phyloP scores from a whole-genome alignment of 108 stramenopile species.

The Seminavis robusta region DNA sequence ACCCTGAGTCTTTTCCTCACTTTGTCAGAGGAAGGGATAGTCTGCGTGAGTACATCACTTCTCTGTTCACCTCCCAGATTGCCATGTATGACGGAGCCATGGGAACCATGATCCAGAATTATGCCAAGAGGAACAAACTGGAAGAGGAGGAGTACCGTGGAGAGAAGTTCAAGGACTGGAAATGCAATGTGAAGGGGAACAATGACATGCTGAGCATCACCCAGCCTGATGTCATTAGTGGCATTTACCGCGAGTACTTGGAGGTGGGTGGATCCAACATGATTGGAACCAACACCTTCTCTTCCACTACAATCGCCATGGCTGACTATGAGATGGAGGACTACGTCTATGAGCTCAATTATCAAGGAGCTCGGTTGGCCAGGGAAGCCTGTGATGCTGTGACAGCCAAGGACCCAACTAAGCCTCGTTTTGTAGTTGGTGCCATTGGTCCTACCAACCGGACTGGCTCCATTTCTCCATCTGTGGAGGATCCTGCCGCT shows the following conservation, averaged over 20 bases:
- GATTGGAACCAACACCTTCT: conserved; percentile 97
- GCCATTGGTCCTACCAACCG: conserved; percentile 95
- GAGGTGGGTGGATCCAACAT: conserved; percentile 85
- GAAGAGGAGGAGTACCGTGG: conserved; percentile 93
- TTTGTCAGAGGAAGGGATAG: conserved; percentile 87
- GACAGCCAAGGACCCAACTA: conserved; percentile 84
- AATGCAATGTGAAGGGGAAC: conserved; percentile 90
- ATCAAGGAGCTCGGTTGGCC: conserved; percentile 81
- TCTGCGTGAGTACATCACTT: conserved; percentile 72
- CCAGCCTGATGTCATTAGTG: conserved; percentile 89
- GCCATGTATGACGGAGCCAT: conserved; percentile 96
- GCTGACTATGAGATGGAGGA: conserved; percentile 95
- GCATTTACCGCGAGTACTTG: conserved; percentile 90
- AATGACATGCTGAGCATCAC: conserved; percentile 94
- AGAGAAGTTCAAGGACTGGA: conserved; percentile 87
- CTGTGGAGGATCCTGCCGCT: conserved; percentile 87
- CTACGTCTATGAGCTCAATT: conserved; percentile 91
- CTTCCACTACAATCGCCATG: conserved; percentile 93
- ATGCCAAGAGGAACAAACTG: conserved; percentile 77
- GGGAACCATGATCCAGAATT: conserved; percentile 98
- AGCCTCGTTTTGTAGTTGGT: conserved; percentile 95
- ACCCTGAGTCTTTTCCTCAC: conserved; percentile 72
- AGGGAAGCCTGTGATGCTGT: conserved; percentile 93
- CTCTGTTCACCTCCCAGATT: conserved; percentile 69
- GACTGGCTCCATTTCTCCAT: conserved; percentile 93